Percentiles rank a stretch among this genome's conserved stretches.
Conservation (phyloP, 1,284 basidiomycete genomes). For the Mycena citricolor region DNA sequence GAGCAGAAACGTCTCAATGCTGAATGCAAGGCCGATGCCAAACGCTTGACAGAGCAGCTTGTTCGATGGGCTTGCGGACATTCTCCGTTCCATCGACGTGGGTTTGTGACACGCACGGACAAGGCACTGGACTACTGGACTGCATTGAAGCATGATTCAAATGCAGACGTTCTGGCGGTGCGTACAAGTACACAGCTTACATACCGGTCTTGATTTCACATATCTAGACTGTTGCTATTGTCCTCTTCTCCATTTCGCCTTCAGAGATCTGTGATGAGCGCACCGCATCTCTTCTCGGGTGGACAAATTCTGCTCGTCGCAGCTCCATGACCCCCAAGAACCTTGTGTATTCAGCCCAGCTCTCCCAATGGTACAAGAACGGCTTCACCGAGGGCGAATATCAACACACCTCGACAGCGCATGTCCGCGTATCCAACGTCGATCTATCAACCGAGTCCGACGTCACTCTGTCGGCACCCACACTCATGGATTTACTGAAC, state of each 20-base stretch:
- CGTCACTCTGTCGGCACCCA: conserved; percentile 3
- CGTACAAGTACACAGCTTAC: too few relatives aligned
- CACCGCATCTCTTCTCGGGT: conserved; percentile 29
- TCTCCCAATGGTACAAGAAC: conserved; percentile 10
- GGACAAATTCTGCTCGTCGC: conserved; percentile 28
- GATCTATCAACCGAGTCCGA: conserved; percentile 1
- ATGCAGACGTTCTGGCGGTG: conserved; percentile 24
- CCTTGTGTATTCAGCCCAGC: conserved; percentile 15
- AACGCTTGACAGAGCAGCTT: conserved; percentile 19
- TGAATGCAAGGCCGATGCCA: conserved; percentile 5
- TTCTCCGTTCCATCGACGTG: conserved; percentile 22
- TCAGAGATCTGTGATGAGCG: conserved; percentile 32
- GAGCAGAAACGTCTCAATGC: conserved; percentile 7
- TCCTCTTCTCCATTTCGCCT: conserved; percentile 28
- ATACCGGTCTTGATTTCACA: background rate
- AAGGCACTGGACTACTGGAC: conserved; percentile 27
- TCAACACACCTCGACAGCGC: conserved; percentile 5
- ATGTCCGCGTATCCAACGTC: conserved; percentile 11
- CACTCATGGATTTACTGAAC: conserved; percentile 8
- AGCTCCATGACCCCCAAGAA: conserved; percentile 29
- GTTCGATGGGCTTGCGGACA: conserved; percentile 24
- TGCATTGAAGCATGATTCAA: conserved; percentile 22
- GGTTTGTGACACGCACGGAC: conserved; percentile 11
- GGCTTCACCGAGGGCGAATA: conserved; percentile 12
- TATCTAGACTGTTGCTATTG: conserved; percentile 26